Base-by-base conservation (phyloP, 306 rosid genomes). In the Luffa aegyptiaca region DNA sequence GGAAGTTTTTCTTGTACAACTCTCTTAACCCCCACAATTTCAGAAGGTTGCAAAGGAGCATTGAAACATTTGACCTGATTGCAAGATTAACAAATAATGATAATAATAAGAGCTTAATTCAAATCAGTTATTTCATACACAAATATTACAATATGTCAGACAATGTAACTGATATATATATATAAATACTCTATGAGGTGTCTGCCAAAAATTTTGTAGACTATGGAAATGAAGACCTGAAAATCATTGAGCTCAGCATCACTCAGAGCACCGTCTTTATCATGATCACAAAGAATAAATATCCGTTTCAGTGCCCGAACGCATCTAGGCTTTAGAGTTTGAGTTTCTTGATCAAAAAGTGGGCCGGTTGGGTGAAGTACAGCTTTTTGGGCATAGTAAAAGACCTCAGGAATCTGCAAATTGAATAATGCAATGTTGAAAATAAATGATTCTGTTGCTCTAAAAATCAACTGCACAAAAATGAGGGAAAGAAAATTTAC, bases 361-460 rank as follows among this genome's bases (percentile, higher is more conserved):
- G 99, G 98, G 72, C 93, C 96, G 0, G 99, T 96, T 70, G 98
- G 98, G 83, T 96, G 99, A 86, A 96, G 99, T 57, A 96, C 99
- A 16, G 98, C 99, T 83, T 96, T 96, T 83, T 96, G 97, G 20
- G 99, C 98, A 76, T 96, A 96, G 87, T 93, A 96, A 88, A 96
- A 96, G 78, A 96, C 99, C 84, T 96, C 99, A 39, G 97, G 93
- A 79, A 96, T 90, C 99, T 96, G 84, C 92, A 84, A 80, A 51
- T 49, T 31, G 44, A 76, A 80, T 9, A 13, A 58, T 58, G 3
- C 39, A 20, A 76, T 5, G n/a, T 76, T 58, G 36, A 56, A 20
- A 55, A 55, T 37, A 36, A 13, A 31, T 18, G 41, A 35, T 31
- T 41, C 80, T 42, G 0, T 5, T 5, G 77, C 77, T 8, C 3